phyloP scores from a whole-genome alignment of 2,329 filamentous ascomycete species.

The Chaetothyriales sp. region DNA sequence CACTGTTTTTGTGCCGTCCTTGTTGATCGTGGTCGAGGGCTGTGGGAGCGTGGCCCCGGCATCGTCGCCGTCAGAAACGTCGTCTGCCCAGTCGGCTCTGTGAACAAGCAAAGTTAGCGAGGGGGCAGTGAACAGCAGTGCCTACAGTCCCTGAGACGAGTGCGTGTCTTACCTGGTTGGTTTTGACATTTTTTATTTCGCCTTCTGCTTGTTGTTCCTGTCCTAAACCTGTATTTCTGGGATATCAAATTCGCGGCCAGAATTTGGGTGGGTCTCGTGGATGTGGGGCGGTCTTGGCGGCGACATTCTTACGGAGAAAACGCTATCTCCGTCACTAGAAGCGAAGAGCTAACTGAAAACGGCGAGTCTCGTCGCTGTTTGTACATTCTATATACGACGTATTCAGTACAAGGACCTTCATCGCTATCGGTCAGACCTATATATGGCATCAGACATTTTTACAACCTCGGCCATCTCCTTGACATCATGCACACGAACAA shows the following conservation, averaged over 20 bases:
- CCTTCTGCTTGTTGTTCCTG: neutral
- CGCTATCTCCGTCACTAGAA: neutral
- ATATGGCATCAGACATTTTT: constrained; percentile 86
- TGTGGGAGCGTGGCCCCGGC: constrained; percentile 73
- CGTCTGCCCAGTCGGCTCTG: constrained; percentile 18
- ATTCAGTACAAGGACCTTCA: neutral
- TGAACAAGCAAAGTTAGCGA: neutral
- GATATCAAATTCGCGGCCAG: neutral
- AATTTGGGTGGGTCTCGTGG: neutral
- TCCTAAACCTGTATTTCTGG: neutral
- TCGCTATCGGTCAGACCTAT: constrained; percentile 31
- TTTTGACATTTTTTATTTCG: neutral
- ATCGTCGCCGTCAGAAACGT: constrained; percentile 60
- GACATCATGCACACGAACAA: constrained; percentile 85
- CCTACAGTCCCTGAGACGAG: too few relatives aligned
- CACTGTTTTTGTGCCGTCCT: constrained; percentile 94
- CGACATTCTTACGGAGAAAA: too few relatives aligned
- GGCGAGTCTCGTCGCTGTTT: neutral
- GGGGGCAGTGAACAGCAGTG: neutral
- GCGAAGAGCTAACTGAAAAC: neutral
- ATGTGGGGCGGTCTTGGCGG: neutral
- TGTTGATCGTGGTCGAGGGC: constrained; percentile 83
- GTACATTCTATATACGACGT: neutral
- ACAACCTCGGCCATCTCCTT: constrained; percentile 70
- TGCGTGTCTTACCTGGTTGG: neutral